Base-by-base conservation (phyloP, 2,329 filamentous ascomycete genomes). In the Chlorencoelia australis region DNA sequence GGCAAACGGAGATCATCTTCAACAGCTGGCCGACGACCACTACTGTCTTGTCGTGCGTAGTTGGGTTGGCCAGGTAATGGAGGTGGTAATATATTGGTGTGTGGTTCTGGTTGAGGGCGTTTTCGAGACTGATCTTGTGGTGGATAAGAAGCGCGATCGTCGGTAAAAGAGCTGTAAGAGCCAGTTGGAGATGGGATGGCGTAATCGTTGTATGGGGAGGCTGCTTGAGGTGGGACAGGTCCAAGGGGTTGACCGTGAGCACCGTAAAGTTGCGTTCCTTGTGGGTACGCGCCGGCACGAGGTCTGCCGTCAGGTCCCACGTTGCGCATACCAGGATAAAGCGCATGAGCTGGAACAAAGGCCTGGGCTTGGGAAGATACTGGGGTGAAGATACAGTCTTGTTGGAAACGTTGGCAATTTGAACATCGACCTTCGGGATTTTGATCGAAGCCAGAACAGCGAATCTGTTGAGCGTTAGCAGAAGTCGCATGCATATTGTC, bases 371-470 rank as follows among this genome's bases (percentile, higher is more conserved):
- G 79, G 8, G 78, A 79, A 3, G 77, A 82, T 16, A 85, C 79
- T 2, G 80, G 79, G 1, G 79, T 83, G 59, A 85, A 85, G 59
- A 85, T 75, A 60, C 80, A 85, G 55, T 82, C 78, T 59, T 84
- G 79, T 46, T 79, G 79, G 61, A 84, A 85, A 31, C 79, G 68
- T 45, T 77, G 67, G 55, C 79, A 85, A 57, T 84, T 84, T 52
- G 69, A 73, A 64, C 79, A 85, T 42, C 78, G 73, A 41, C 80
- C 80, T 57, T 83, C 76, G 25, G 78, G 73, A 25, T 77, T 81
- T 39, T 71, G 73, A 51, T 83, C 79, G 55, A 83, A 85, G 18
- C 79, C 80, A 4, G 79, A 83, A 64, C 79, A 85, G 41, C 80
- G 76, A 57, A 84, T 83, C 79, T 84, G 58, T 40, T 24, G 33